Percentiles rank a stretch among this genome's conserved stretches.
phyloP scores from a whole-genome alignment of 257 asterid genomes.

The Verbena officinalis region DNA sequence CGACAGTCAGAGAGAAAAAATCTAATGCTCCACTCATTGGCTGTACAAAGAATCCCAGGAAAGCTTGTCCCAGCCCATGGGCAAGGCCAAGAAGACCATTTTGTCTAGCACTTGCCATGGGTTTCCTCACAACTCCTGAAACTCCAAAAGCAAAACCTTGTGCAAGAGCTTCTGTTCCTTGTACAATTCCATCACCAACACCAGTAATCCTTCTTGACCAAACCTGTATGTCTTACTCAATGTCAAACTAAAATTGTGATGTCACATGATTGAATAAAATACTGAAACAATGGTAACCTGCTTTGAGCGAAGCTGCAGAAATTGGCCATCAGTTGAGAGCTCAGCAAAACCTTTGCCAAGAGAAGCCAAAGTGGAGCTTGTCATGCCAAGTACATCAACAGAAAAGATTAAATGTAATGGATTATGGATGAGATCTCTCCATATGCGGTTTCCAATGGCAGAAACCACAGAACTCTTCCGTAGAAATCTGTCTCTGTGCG shows the following conservation, averaged over 20 bases:
- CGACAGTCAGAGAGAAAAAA: conserved; percentile 93
- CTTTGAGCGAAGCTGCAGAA: conserved; percentile 93
- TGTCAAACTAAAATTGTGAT: conserved; percentile 26
- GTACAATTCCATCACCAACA: conserved; percentile 95
- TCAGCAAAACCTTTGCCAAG: conserved; percentile 98
- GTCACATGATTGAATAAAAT: conserved; percentile 19
- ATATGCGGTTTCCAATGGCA: conserved; percentile 79
- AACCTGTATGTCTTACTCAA: conserved; percentile 47
- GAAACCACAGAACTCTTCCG: conserved; percentile 83
- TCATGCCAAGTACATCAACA: conserved; percentile 93
- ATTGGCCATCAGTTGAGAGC: conserved; percentile 98
- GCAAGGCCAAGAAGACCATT: conserved; percentile 97
- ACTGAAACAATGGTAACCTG: conserved; percentile 52
- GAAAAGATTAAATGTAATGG: conserved; percentile 92
- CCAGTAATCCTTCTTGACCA: conserved; percentile 98
- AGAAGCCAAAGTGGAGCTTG: conserved; percentile 97
- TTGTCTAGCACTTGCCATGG: conserved; percentile 93
- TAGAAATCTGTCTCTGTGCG: conserved; percentile 82
- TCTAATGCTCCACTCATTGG: conserved; percentile 98
- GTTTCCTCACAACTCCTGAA: conserved; percentile 92
- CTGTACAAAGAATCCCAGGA: conserved; percentile 86
- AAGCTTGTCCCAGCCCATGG: conserved; percentile 97
- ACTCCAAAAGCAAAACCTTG: conserved; percentile 98
- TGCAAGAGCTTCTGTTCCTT: conserved; percentile 99
- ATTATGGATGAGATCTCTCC: conserved; percentile 96